Base-by-base conservation (phyloP, 768 basidiomycete genomes). In the Boletus sensibilis region DNA sequence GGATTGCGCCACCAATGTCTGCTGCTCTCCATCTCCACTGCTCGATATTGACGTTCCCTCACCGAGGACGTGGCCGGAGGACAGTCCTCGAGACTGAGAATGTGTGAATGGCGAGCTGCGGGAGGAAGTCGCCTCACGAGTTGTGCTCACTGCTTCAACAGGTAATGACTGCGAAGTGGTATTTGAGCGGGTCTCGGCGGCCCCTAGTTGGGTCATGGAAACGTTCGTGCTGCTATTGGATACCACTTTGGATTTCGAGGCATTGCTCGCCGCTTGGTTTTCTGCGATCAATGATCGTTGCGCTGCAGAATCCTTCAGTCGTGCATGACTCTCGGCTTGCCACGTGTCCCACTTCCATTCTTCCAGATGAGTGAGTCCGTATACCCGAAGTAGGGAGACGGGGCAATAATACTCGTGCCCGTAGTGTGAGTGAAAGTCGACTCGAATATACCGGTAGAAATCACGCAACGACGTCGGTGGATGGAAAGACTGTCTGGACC, bases 391-490 rank as follows among this genome's bases (percentile, higher is more conserved):
- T 1, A 98, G 82, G 0, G 92, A 94, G 18, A 98, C 79, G 0
- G 97, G 97, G 66, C 97, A 99, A 69, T 94, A 98, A 74, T 89
- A 98, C 72, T 99, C 97, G 64, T 84, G 89, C 20, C 94, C 92
- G 64, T 97, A 98, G 67, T 94, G 89, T 0, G 92, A 89, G 48
- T 89, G 82, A 68, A 99, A 98, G 71, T 98, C 94, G 66, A 99
- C 83, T 2, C 95, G 87, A 55, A 99, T 85, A 68, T 88, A 98
- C 14, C 95, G 88, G 71, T 95, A 97, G 73, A 99, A 98, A 65
- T 87, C 87, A 7, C 81, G 79, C 41, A 92, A 69, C 0, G 87
- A 86, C 10, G 78, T 80, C 0, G 87, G 89, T 1, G 85, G 83
- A 62, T 90, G 90, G 71, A 94, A 94, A 0, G 88, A 87, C 85